phyloP scores from a whole-genome alignment of 768 basidiomycete species.

The Candolleomyces aberdarensis region DNA sequence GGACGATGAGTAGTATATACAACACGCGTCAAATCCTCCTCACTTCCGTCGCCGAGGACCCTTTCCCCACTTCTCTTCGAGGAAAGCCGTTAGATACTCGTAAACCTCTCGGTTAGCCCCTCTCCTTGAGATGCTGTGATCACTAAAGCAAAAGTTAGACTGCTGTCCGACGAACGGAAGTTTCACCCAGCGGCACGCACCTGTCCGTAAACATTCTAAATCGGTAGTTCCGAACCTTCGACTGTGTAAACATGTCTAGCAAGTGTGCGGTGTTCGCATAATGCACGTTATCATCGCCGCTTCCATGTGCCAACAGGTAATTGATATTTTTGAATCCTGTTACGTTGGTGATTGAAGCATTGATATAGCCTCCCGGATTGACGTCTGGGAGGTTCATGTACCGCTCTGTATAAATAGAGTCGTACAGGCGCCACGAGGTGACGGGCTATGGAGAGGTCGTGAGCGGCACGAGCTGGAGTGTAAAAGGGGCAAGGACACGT shows the following conservation, averaged over 20 bases:
- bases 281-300: conserved; percentile 97
- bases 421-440: conserved; percentile 83
- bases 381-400: conserved; percentile 86
- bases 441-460: conserved; percentile 51
- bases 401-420: conserved; percentile 96
- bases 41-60: conserved; percentile 38
- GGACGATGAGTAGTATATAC: not conserved
- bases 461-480: not conserved
- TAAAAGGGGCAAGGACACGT: conserved; percentile 26
- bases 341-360: conserved; percentile 84
- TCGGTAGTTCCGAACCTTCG: conserved; percentile 66
- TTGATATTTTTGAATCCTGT: conserved; percentile 79
- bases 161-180: too few relatives aligned
- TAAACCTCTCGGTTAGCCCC: conserved; percentile 84
- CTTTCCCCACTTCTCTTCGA: conserved; percentile 92
- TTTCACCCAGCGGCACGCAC: conserved; percentile 35
- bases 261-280: conserved; percentile 88
- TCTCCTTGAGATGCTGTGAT: conserved; percentile 71
- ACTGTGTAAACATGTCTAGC: conserved; percentile 88
- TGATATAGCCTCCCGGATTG: conserved; percentile 87
- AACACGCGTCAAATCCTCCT: not conserved
- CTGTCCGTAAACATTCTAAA: conserved; percentile 99
- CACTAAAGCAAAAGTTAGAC: conserved; percentile 40
- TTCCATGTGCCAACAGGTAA: conserved; percentile 88
- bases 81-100: conserved; percentile 80